Evolutionary conservation across 2,329 filamentous ascomycete species (phyloP), one percentile per base, ranked within the genome.

Genomic region (Rhynchosporium secalis): DNA sequence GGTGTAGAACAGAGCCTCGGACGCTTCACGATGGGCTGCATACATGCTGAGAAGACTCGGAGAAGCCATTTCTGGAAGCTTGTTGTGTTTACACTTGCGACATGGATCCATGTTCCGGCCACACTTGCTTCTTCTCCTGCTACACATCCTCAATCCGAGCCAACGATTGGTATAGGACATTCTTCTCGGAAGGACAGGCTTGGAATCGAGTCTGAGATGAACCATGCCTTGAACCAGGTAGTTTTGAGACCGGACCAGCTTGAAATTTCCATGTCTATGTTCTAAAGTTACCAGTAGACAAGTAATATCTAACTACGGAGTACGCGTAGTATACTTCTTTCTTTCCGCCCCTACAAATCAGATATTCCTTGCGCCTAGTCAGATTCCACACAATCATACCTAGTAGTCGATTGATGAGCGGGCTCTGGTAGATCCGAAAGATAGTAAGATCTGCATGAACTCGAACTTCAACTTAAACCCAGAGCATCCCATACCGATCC

Each of bases 401-500:
- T 6, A 36, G 26, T n/a, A 56, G 52, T 31, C 36, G 13, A 13
- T 15, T 26, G 31, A 43, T 13, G 41, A 12, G 3, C 28, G 29
- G 45, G 43, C 26, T 56, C 41, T 56, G 41, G 38, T 38, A 45
- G 15, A 36, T 31, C 31, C 38, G n/a, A 33, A 20, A 43, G 52
- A 45, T 20, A 3, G 33, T 28, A 54, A 7, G n/a, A 40, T 54
- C 49, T 41, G 20, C 20, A 56, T 45, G 47, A 38, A 29, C 58
- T 60, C 49, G 43, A 59, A 62, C 7, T 20, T 54, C 49, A 54
- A 36, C 20, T 43, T 45, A 40, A 38, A 29, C 58, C 58, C 49
- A 48, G 56, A 62, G 5, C 20, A 29, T 38, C 31, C 56, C 33
- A 1, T 36, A 5, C 5, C 33, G 9, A 5, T 10, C 5, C 33